Percentiles rank a stretch among this genome's conserved stretches.
Conservation (phyloP, 1,284 basidiomycete genomes). For the Mycosarcoma mackinlayi region DNA sequence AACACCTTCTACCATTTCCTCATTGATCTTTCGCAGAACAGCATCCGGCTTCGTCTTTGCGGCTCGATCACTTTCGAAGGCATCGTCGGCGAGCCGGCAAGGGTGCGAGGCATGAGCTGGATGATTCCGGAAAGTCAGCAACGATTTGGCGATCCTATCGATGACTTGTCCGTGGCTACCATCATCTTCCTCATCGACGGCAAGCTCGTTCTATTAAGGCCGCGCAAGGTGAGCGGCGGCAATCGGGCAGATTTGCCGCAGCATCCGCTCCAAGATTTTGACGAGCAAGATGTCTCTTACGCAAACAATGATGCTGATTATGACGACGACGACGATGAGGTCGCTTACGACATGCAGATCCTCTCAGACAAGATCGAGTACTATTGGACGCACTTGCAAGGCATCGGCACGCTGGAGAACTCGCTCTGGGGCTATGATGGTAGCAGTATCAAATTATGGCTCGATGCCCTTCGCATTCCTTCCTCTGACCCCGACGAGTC, state of each 20-base stretch:
- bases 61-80: slow-evolving; percentile 95
- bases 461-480: slow-evolving; percentile 89
- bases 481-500: slow-evolving; percentile 26
- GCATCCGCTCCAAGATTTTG: slow-evolving; percentile 17
- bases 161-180: slow-evolving; percentile 92
- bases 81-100: slow-evolving; percentile 83
- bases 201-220: slow-evolving; percentile 82
- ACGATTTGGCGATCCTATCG: slow-evolving; percentile 90
- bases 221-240: slow-evolving; percentile 52
- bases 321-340: slow-evolving; percentile 80
- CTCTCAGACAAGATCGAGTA: slow-evolving; percentile 95
- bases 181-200: slow-evolving; percentile 96
- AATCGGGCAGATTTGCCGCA: not conserved
- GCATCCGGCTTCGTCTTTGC: slow-evolving; percentile 84
- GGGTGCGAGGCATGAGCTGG: slow-evolving; percentile 94
- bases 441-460: slow-evolving; percentile 86
- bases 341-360: slow-evolving; percentile 97
- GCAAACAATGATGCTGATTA: slow-evolving; percentile 10
- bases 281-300: slow-evolving; percentile 13
- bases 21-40: slow-evolving; percentile 84
- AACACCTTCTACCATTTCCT: slow-evolving; percentile 94
- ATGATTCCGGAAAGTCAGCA: slow-evolving; percentile 93
- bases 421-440: slow-evolving; percentile 98
- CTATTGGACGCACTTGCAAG: slow-evolving; percentile 96
- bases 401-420: slow-evolving; percentile 91